phyloP scores from a whole-genome alignment of 495 filamentous ascomycete genomes.

The Parachaetomium inaequale region DNA sequence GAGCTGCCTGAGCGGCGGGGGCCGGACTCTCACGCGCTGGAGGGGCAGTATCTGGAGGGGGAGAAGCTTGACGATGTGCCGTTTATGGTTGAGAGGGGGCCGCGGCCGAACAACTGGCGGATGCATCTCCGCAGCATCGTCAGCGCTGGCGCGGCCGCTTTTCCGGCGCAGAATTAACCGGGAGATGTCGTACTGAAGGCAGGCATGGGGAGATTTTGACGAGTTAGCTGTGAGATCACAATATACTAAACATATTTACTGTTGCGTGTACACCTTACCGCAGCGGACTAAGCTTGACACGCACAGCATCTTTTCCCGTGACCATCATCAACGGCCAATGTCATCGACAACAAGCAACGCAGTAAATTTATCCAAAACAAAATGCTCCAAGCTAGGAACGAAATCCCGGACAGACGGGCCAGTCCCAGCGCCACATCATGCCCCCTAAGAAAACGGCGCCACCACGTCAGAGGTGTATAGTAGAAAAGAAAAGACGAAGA shows the following conservation, averaged over 20 bases:
- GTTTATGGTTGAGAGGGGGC: conserved; percentile 24
- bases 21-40: background rate
- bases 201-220: background rate
- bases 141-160: background rate
- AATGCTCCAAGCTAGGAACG: background rate
- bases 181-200: background rate
- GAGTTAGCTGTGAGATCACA: background rate
- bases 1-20: conserved; percentile 14
- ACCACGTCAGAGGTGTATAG: conserved; percentile 7
- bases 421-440: conserved; percentile 4
- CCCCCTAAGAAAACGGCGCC: background rate
- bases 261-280: background rate
- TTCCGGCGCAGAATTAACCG: background rate
- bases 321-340: background rate
- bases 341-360: background rate
- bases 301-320: background rate
- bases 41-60: conserved; percentile 19
- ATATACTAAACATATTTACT: background rate
- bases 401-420: conserved; percentile 1
- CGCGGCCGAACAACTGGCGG: conserved; percentile 27
- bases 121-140: conserved; percentile 20
- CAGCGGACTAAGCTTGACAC: background rate
- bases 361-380: background rate
- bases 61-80: conserved; percentile 12
- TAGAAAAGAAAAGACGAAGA: background rate